A percentile compares a stretch with the other conserved stretches of the same genome.
Evolutionary conservation across 768 basidiomycete genomes (phyloP).

Genomic region (Podaxis carcinomalis): DNA sequence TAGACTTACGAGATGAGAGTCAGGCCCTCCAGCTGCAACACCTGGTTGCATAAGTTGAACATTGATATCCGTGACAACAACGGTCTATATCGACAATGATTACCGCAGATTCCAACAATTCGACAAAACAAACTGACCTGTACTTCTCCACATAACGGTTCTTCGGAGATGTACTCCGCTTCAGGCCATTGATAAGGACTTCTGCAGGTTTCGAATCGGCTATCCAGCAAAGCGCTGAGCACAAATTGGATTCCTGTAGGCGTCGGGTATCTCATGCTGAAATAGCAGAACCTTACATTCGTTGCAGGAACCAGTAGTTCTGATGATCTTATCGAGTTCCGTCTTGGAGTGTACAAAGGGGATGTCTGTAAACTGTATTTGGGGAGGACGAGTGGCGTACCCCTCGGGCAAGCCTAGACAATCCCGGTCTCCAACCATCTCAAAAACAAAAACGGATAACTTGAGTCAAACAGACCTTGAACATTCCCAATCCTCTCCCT

Average conservation of each 20-base stretch:
- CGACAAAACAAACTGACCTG: slow-evolving; percentile 34
- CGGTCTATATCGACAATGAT: slow-evolving; percentile 15
- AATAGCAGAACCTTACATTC: slow-evolving; percentile 47
- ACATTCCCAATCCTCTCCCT: slow-evolving; percentile 37
- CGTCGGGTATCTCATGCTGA: not conserved
- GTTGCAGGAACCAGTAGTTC: slow-evolving; percentile 49
- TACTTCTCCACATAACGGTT: slow-evolving; percentile 59
- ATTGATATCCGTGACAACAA: slow-evolving; percentile 36
- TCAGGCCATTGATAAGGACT: slow-evolving; percentile 75
- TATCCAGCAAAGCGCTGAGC: slow-evolving; percentile 67
- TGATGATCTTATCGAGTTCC: slow-evolving; percentile 17
- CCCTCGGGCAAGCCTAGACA: slow-evolving; percentile 39
- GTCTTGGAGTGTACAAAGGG: slow-evolving; percentile 58
- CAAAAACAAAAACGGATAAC: not conserved
- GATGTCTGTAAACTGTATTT: slow-evolving; percentile 53
- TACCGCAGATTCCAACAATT: not conserved
- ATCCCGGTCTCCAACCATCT: too few relatives aligned
- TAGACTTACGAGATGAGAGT: not conserved
- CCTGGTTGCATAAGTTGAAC: slow-evolving; percentile 38
- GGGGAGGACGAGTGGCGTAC: slow-evolving; percentile 47
- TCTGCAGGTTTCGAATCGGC: slow-evolving; percentile 51
- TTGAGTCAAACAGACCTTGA: slow-evolving; percentile 28
- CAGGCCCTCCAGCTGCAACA: slow-evolving; percentile 7
- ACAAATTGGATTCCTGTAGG: not conserved
- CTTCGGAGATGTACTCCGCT: slow-evolving; percentile 72